phyloP scores from a whole-genome alignment of 1,284 basidiomycete species.

The Trichosporon sp. region DNA sequence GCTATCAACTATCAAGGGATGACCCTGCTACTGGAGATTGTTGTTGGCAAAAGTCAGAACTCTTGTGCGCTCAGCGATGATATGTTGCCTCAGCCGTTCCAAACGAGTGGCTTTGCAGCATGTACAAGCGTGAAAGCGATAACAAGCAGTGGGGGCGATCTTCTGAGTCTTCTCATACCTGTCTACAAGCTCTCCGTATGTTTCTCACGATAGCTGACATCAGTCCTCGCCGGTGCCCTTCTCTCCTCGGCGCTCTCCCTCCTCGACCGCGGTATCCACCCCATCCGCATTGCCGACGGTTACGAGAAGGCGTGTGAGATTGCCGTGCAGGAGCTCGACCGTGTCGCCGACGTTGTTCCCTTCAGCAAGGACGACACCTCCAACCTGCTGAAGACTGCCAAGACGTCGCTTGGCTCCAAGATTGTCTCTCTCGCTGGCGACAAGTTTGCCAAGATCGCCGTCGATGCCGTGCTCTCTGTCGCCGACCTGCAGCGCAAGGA shows the following conservation, averaged over 20 bases:
- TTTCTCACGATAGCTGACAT: background rate
- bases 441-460: slow-evolving; percentile 95
- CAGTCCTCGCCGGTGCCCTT: slow-evolving; percentile 92
- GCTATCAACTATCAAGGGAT: no score
- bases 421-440: slow-evolving; percentile 95
- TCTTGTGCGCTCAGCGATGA: no score
- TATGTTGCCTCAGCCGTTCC: no score
- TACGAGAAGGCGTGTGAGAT: slow-evolving; percentile 90
- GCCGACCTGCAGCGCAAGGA: slow-evolving; percentile 92
- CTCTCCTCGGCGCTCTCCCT: slow-evolving; percentile 60
- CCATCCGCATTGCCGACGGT: slow-evolving; percentile 96
- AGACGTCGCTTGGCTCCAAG: slow-evolving; percentile 94
- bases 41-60: no score
- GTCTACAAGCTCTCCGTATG: no score
- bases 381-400: slow-evolving; percentile 88
- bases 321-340: slow-evolving; percentile 83
- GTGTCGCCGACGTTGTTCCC: slow-evolving; percentile 76
- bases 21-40: no score
- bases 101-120: no score
- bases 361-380: slow-evolving; percentile 76
- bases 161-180: no score
- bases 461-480: slow-evolving; percentile 91
- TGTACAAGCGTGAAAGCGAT: no score
- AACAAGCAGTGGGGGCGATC: no score
- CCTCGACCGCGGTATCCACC: slow-evolving; percentile 95